Conservation (phyloP, 176 grass and related monocot species). For the Oryza nivara region DNA sequence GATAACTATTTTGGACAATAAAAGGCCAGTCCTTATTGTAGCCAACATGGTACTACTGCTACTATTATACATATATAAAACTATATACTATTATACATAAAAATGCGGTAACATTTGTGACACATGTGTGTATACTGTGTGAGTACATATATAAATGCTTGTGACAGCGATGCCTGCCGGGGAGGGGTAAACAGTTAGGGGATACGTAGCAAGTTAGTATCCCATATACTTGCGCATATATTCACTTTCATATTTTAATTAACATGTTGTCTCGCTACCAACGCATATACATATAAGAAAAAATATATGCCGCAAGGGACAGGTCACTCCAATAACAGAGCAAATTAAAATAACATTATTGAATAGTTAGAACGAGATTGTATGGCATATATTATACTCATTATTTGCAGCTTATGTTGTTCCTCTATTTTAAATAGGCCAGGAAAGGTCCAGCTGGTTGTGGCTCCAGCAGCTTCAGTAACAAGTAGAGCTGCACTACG, state of each 20-base stretch:
- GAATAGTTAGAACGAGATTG: too few species aligned
- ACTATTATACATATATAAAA: not conserved
- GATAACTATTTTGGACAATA: not conserved
- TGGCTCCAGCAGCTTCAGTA: too few species aligned
- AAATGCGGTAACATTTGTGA: not conserved
- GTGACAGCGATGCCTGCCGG: not conserved
- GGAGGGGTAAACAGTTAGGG: not conserved
- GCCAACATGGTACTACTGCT: conserved; percentile 5
- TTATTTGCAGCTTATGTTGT: too few species aligned
- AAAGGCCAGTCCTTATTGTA: conserved; percentile 1
- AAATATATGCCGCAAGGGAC: not conserved
- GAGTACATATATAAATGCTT: not conserved
- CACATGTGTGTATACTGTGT: not conserved
- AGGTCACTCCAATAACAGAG: not conserved
- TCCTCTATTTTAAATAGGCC: too few species aligned
- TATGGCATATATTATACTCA: too few species aligned
- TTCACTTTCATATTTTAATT: not conserved
- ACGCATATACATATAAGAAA: not conserved
- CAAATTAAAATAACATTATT: not conserved
- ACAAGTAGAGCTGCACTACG: too few species aligned
- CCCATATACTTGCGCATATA: not conserved
- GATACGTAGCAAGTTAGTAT: not conserved
- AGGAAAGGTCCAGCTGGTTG: too few species aligned
- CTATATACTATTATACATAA: not conserved
- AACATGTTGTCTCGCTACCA: too few species aligned